Base-by-base conservation (phyloP, 257 asterid species). In the Dorcoceras hygrometricum region DNA sequence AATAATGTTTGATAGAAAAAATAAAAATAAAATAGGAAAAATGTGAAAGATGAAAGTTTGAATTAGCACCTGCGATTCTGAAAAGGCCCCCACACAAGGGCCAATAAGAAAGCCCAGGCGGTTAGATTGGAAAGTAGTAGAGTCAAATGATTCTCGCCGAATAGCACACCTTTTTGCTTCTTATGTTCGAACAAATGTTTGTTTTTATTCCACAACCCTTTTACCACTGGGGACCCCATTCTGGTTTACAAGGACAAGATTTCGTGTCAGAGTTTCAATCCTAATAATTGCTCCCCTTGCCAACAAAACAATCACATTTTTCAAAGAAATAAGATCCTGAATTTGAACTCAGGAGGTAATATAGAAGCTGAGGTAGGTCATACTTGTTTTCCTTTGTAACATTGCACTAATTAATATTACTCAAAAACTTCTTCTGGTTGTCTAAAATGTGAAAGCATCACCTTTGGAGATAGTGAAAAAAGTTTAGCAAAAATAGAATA, bases 31-130 rank as follows among this genome's bases (percentile, higher is more conserved):
- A n/a, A n/a, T n/a, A n/a, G n/a, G n/a, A n/a, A n/a, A n/a, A n/a
- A n/a, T n/a, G n/a, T n/a, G n/a, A n/a, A n/a, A n/a, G n/a, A n/a
- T n/a, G n/a, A n/a, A n/a, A n/a, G n/a, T 51, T 59, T 2, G 25
- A 59, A 26, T 50, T 26, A 59, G 77, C 72, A 78, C 72, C 53
- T 68, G 71, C 69, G 36, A 55, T 51, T 43, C 12, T 59, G 65
- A 63, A 74, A 70, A 67, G 63, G 27, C 65, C 68, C 70, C 27
- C 16, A 50, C 8, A 71, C 63, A 65, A 65, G 69, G 57, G 71
- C 89, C 87, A 83, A 86, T 79, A 31, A 71, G 73, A 81, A 78
- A 62, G 67, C 78, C 79, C 77, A 77, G 85, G 79, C 82, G 81
- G 93, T 86, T 81, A 76, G 64, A 73, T 81, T 72, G 54, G 76